Base-by-base conservation (phyloP, 1,284 basidiomycete genomes). In the Omphalotus olearius region DNA sequence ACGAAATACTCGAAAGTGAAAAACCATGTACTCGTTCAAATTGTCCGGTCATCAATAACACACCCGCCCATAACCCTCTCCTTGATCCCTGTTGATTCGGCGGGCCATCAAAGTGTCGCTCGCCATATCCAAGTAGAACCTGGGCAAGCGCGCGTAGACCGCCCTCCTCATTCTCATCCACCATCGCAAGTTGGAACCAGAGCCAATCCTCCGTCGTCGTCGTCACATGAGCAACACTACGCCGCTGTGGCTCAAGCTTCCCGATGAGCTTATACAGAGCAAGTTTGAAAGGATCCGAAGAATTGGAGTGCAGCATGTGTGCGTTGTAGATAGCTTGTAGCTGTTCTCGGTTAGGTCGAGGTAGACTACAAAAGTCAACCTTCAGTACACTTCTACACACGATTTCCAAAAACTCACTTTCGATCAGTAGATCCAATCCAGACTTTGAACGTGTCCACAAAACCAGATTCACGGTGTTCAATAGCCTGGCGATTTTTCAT, bases 121-220 rank as follows among this genome's bases (percentile, higher is more conserved):
- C 91, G 6, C 95, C 94, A 63, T 93, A 96, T 56, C 87, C 89
- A 42, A 91, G 72, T 14, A 99, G 74, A 47, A 93, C 85, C 50
- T 88, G 83, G 0, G 85, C 84, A 2, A 99, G 74, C 33, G 89
- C 88, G 28, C 85, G 79, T 25, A 98, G 75, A 14, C 92, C 91
- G 51, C 88, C 82, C 54, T 85, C 83, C 56, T 87, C 86, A 35
- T 87, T 85, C 59, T 89, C 89, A 57, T 88, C 87, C 14, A 85
- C 85, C 88, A 98, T 88, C 14, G 84, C 80, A 16, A 99, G 79
- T 72, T 99, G 96, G 73, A 97, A 84, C 96, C 96, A 99, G 35
- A 98, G 76, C 96, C 97, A 99, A 68, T 98, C 96, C 65, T 98
- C 96, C 3, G 93, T 96, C 6, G 92, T 96, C 14, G 82, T 79